A percentile compares a stretch with the other conserved stretches of the same genome.
phyloP scores from a whole-genome alignment of 768 basidiomycete species.

The Podaxis sp. region DNA sequence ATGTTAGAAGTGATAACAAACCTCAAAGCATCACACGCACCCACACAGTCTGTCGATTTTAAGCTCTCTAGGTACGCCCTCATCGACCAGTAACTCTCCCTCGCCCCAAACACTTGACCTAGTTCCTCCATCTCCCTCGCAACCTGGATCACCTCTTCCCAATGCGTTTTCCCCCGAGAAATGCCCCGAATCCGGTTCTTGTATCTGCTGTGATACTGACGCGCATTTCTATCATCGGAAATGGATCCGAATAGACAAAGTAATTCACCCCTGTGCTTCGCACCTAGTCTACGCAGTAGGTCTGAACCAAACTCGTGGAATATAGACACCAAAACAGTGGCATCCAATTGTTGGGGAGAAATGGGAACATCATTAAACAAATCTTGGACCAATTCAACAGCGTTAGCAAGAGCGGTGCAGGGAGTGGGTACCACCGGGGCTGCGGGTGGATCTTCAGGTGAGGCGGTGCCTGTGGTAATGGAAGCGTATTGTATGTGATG shows the following conservation, averaged over 20 bases:
- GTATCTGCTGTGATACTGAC: neutral
- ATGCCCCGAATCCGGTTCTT: neutral
- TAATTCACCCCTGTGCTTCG: conserved; percentile 5
- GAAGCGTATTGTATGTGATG: neutral
- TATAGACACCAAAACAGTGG: neutral
- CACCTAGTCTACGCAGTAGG: neutral
- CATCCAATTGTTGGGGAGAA: neutral
- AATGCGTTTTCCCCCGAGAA: conserved; percentile 31
- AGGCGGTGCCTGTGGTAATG: neutral
- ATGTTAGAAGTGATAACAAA: neutral
- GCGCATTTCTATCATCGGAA: neutral
- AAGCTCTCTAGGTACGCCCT: conserved; percentile 21
- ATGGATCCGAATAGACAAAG: conserved; percentile 12
- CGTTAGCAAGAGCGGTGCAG: neutral
- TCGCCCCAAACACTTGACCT: conserved; percentile 32
- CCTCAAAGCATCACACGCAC: conserved; percentile 1
- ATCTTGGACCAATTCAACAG: neutral
- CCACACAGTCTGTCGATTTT: neutral
- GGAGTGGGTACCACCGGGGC: neutral
- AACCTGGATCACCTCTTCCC: conserved; percentile 49
- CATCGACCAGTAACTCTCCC: conserved; percentile 69
- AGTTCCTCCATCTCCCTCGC: conserved; percentile 41
- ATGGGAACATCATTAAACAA: neutral
- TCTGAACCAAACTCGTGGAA: neutral
- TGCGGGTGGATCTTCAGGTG: neutral